Evolutionary conservation across 2,329 filamentous ascomycete genomes (phyloP), one percentile per base, ranked within the genome.

Genomic region (Hypoxylon sp.): DNA sequence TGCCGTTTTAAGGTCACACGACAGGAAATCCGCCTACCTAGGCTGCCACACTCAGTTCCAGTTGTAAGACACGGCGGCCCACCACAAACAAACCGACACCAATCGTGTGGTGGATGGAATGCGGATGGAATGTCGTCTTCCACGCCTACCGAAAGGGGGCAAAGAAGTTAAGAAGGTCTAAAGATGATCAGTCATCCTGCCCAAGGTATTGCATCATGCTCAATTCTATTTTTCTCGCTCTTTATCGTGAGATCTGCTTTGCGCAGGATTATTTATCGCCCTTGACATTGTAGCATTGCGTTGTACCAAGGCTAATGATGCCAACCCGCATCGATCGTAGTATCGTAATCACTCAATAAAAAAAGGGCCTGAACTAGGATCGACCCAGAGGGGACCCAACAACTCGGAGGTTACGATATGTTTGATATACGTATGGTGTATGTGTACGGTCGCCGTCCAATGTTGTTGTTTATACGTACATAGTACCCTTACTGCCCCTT

Each of bases 161-260:
- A 34, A 34, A 39, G 24, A 26, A 26, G 24, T 26, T 7, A 39
- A 17, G 15, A 39, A 39, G 37, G 37, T n/a, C 37, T 19, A 20
- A 62, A 70, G 65, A 65, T 54, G 68, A 73, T 71, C 64, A 70
- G 54, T 68, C 65, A 61, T 59, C 56, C 37, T 54, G 53, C 55
- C 65, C 62, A 57, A 62, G 53, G 64, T 60, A 67, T 73, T 73
- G 71, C 72, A 73, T 74, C 72, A 74, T 73, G 61, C 53, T 70
- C 62, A 65, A 65, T 56, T 59, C 24, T 48, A 48, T 13, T 34
- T n/a, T 17, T 15, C 19, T 19, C 24, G 28, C 39, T 47, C 50
- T 28, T 19, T 26, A 68, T 67, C 64, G 66, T 59, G 66, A 62
- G 64, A 64, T 69, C 66, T 64, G 52, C 63, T 13, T 63, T 48